A percentile compares a stretch with the other conserved stretches of the same genome.
Evolutionary conservation across 73 alveolate species (phyloP).

Genomic region (Symbiodinium pilosum): DNA sequence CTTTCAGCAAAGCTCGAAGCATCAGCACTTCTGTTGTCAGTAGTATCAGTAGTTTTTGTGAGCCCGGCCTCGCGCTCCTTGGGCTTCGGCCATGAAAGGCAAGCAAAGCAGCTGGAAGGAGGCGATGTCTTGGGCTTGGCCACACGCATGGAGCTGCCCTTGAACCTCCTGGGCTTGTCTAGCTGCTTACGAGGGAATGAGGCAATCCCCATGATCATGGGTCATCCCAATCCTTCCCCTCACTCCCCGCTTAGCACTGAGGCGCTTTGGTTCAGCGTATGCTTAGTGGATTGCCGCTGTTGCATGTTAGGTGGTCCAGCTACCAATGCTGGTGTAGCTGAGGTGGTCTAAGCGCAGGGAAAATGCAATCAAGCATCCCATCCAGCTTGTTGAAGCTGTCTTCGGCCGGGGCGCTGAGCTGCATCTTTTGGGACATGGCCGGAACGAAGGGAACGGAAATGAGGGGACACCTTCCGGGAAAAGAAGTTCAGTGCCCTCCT

Average conservation of each 20-base stretch:
- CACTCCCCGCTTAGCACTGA: no score
- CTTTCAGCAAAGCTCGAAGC: not conserved
- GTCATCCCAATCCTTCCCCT: no score
- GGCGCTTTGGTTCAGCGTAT: no score
- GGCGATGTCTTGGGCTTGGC: not conserved
- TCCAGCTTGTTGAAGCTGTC: conserved; percentile 13
- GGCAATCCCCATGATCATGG: no score
- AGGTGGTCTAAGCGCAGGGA: no score
- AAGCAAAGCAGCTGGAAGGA: not conserved
- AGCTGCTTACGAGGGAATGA: not conserved
- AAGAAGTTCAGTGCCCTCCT: not conserved
- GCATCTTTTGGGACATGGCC: not conserved
- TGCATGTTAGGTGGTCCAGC: no score
- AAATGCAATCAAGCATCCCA: not conserved
- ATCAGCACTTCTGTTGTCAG: no score
- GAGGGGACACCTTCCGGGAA: not conserved
- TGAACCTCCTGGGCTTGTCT: not conserved
- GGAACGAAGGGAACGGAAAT: not conserved
- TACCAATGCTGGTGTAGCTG: no score
- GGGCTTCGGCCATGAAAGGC: not conserved
- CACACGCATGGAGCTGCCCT: conserved; percentile 12
- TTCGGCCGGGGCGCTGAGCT: not conserved
- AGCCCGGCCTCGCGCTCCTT: no score
- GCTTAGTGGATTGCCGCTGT: no score
- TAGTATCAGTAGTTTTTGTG: no score